Base-by-base conservation (phyloP, 2,329 filamentous ascomycete genomes). In the Colletotrichum echinochloae region DNA sequence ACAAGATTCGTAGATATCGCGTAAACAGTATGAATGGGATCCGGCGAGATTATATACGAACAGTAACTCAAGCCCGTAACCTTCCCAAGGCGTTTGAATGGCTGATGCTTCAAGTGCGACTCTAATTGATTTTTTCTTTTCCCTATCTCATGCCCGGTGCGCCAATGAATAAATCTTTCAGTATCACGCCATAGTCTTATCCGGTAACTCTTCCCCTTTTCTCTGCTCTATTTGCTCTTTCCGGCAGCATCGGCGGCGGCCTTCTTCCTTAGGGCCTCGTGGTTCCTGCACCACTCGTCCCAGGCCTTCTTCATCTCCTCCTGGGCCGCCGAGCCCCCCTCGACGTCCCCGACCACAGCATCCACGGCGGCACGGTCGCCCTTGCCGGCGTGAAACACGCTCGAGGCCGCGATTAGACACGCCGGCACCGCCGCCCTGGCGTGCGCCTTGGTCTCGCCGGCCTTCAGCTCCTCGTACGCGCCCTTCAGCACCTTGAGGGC, bases 361-460 rank as follows among this genome's bases (percentile, higher is more conserved):
- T 90, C 88, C 37, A 93, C 84, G 28, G 83, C 82, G 54, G 85
- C 82, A 28, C 91, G 82, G 62, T 81, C 83, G 5, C 80, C 82
- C 77, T 85, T 86, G 63, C 90, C 85, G 3, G 83, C 81, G 2
- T 83, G 83, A 70, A 90, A 86, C 70, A 94, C 79, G 41, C 89
- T 84, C 60, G 89, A 90, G 6, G 88, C 90, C 2, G 94, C 81
- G 57, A 93, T 86, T 61, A 94, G 81, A 76, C 90, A 92, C 0
- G 91, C 90, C 1, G 88, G 90, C 74, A 94, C 97, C 70, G 91
- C 94, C 0, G 92, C 91, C 75, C 88, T 90, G 28, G 90, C 89
- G 79, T 96, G 94, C 3, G 90, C 85, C 73, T 92, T 92, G 0
- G 93, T 90, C 75, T 87, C 84, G 57, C 85, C 82, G 16, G 87